Evolutionary conservation across 2,329 filamentous ascomycete species (phyloP).

Genomic region (Colletotrichum cordylinicola): DNA sequence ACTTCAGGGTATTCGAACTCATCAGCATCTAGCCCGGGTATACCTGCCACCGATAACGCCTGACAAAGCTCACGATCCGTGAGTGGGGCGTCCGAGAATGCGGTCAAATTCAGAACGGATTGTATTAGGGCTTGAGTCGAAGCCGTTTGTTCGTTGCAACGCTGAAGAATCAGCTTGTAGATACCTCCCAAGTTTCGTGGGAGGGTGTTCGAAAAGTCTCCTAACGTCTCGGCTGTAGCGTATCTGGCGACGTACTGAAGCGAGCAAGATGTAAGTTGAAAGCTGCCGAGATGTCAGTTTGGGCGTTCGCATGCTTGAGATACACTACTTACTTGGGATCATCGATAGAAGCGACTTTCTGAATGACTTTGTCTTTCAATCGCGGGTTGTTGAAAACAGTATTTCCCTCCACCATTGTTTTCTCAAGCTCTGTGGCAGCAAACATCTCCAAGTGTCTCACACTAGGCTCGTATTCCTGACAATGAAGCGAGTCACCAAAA

Average conservation of each 20-base stretch:
- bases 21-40: not conserved
- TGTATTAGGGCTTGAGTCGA: not conserved
- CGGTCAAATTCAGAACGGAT: not conserved
- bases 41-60: not conserved
- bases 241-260: not conserved
- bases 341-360: not conserved
- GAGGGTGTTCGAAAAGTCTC: not conserved
- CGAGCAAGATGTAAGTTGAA: not conserved
- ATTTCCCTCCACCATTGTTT: not conserved
- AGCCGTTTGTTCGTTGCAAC: not conserved
- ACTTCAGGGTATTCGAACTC: not conserved
- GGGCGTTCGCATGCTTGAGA: rapidly evolving
- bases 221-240: not conserved
- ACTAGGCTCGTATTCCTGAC: not conserved
- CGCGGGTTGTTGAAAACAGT: not conserved
- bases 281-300: not conserved
- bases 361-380: not conserved
- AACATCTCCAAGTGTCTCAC: not conserved
- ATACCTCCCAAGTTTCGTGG: not conserved
- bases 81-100: not conserved
- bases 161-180: not conserved
- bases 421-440: not conserved
- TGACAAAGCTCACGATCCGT: not conserved
- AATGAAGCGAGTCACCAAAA: not conserved
- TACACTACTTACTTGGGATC: not conserved